Percentiles rank a stretch among this genome's conserved stretches.
These are phyloP conservation scores for Nepenthes gracilis DNA, from an alignment of 148 eudicot species.

Conservation along the genomic window DNA sequence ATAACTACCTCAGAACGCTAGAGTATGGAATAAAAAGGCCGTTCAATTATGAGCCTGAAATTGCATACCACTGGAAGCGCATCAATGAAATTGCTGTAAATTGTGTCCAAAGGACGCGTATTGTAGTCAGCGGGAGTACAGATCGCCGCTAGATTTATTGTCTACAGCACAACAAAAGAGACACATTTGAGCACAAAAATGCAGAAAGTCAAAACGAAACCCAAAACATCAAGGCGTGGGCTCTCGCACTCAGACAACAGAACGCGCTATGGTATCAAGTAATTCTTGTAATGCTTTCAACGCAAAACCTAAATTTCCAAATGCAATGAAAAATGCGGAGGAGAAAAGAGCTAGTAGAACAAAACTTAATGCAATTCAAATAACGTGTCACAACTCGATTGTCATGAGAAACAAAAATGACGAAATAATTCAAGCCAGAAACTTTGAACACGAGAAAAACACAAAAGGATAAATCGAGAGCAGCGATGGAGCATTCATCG, in stretches of 20 bases:
- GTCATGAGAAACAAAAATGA: neutral
- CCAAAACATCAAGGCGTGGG: neutral
- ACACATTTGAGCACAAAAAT: slow-evolving; percentile 1
- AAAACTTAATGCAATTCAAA: no score
- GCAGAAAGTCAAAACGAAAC: neutral
- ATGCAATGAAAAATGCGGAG: no score
- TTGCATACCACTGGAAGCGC: slow-evolving; percentile 92
- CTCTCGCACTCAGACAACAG: no score
- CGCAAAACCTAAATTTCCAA: no score
- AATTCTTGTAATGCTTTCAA: neutral
- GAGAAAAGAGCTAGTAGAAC: no score
- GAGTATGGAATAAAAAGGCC: neutral
- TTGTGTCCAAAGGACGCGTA: slow-evolving; percentile 91
- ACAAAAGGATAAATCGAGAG: neutral
- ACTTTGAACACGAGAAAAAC: neutral
- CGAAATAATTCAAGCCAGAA: neutral
- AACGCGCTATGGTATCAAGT: neutral
- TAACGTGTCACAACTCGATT: no score
- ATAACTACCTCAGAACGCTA: slow-evolving; percentile 2
- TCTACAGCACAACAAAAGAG: slow-evolving; percentile 23
- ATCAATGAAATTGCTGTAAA: slow-evolving; percentile 98
- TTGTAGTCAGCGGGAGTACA: slow-evolving; percentile 99
- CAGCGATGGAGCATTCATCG: neutral
- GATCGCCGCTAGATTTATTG: slow-evolving; percentile 93
- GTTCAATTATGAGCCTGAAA: neutral